These are phyloP conservation scores for Fusarium sororula DNA, from an alignment of 2,329 filamentous ascomycete species.

Conservation along the genomic window DNA sequence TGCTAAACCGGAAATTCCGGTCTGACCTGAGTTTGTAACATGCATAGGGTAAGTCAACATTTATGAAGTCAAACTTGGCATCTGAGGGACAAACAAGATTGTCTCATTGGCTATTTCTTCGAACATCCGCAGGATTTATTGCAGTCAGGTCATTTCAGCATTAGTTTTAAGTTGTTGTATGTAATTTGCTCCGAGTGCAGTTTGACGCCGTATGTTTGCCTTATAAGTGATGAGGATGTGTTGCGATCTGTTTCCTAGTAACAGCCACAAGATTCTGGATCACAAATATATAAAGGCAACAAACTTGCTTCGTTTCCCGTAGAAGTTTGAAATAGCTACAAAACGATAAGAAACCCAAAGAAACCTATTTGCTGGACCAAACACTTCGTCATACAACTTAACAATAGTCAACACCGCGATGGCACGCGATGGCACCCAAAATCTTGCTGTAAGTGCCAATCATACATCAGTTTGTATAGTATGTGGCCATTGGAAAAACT, in stretches of 20 bases:
- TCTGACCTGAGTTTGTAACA: not conserved
- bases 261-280: not conserved
- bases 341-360: too few relatives aligned
- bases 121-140: not conserved
- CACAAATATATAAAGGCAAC: too few relatives aligned
- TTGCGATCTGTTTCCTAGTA: not conserved
- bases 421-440: constrained; percentile 51
- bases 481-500: not conserved
- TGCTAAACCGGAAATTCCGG: not conserved
- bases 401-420: constrained; percentile 35
- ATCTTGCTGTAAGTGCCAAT: constrained; percentile 52
- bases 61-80: not conserved
- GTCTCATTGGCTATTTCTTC: not conserved
- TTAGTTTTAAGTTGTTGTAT: not conserved
- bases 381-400: not conserved
- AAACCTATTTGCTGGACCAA: not conserved
- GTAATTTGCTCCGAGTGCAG: not conserved
- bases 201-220: not conserved
- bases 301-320: too few relatives aligned
- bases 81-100: not conserved
- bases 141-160: not conserved
- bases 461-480: not conserved
- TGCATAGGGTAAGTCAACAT: not conserved
- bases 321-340: not conserved
- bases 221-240: not conserved